These are phyloP conservation scores for Paramecium sexaurelia DNA, from an alignment of 73 alveolate species.

Conservation along the genomic window DNA sequence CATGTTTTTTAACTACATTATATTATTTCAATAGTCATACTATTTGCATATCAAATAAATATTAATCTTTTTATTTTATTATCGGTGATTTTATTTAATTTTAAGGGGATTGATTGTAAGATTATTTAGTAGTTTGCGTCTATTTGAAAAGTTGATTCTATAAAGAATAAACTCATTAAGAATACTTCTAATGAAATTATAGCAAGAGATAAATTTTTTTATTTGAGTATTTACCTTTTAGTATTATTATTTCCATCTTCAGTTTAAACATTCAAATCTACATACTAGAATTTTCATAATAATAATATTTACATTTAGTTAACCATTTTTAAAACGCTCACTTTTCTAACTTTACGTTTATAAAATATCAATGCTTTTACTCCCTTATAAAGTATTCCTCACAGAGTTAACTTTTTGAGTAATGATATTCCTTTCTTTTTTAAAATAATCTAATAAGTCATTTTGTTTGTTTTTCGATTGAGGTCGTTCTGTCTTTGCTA, in stretches of 20 bases:
- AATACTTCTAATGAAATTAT: slow-evolving; percentile 7
- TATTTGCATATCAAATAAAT: slow-evolving; percentile 40
- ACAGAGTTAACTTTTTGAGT: background rate
- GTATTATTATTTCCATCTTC: slow-evolving; percentile 12
- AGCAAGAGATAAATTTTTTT: slow-evolving; percentile 42
- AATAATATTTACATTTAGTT: background rate
- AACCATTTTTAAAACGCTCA: slow-evolving; percentile 1
- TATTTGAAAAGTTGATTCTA: background rate
- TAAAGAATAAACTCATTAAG: background rate
- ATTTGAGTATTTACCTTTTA: background rate
- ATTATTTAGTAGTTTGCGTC: background rate
- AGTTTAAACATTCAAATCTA: background rate
- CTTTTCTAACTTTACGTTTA: slow-evolving; percentile 1
- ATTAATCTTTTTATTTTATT: background rate
- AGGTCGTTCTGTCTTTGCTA: slow-evolving; percentile 55
- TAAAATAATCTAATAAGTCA: slow-evolving; percentile 49
- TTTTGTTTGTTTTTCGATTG: background rate
- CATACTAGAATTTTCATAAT: background rate
- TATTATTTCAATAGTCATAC: background rate
- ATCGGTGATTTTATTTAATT: background rate
- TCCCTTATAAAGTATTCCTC: background rate
- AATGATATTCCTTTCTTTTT: slow-evolving; percentile 11
- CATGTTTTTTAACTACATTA: background rate
- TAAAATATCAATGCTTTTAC: slow-evolving; percentile 30
- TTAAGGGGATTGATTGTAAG: background rate